A percentile compares a stretch with the other conserved stretches of the same genome.
These are phyloP conservation scores for Aspergillus saccharolyticus DNA, from an alignment of 495 filamentous ascomycete species.

Conservation along the genomic window DNA sequence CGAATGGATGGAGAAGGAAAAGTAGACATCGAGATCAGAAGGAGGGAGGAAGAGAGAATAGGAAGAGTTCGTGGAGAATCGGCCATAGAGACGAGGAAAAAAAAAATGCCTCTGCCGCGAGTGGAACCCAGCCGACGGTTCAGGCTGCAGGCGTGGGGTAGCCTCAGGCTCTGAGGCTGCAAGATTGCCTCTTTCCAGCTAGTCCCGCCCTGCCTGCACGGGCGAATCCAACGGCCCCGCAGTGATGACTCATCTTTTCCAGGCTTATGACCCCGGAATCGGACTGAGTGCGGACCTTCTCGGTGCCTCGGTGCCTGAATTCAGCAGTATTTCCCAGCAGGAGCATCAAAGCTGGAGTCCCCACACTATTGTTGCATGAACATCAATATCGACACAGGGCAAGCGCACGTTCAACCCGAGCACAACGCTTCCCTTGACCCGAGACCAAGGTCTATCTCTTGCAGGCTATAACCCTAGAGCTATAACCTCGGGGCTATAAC, in stretches of 20 bases:
- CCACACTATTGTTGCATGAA: background rate
- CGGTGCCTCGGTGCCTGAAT: background rate
- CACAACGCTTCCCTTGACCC: background rate
- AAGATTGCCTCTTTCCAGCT: slow-evolving; percentile 9
- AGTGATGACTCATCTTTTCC: background rate
- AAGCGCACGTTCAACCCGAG: background rate
- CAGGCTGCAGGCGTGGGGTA: slow-evolving; percentile 13
- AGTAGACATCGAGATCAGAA: slow-evolving; percentile 12
- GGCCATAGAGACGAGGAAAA: slow-evolving; percentile 17
- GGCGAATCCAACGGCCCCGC: slow-evolving; percentile 16
- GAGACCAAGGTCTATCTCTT: background rate
- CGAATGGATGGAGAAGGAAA: slow-evolving; percentile 16
- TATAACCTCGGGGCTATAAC: too few relatives aligned
- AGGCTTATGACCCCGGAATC: background rate
- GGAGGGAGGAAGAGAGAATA: slow-evolving; percentile 10
- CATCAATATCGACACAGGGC: background rate
- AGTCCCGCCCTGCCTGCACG: slow-evolving; percentile 6
- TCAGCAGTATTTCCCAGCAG: background rate
- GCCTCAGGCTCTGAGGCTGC: slow-evolving; percentile 20
- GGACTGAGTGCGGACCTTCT: background rate
- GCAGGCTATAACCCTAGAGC: background rate
- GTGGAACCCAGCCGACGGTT: slow-evolving; percentile 18
- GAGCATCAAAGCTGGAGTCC: background rate
- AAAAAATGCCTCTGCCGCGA: slow-evolving; percentile 22
- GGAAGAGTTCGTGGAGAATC: slow-evolving; percentile 21